Conservation (phyloP, 2,329 filamentous ascomycete genomes). For the Alternaria ethzedia region DNA sequence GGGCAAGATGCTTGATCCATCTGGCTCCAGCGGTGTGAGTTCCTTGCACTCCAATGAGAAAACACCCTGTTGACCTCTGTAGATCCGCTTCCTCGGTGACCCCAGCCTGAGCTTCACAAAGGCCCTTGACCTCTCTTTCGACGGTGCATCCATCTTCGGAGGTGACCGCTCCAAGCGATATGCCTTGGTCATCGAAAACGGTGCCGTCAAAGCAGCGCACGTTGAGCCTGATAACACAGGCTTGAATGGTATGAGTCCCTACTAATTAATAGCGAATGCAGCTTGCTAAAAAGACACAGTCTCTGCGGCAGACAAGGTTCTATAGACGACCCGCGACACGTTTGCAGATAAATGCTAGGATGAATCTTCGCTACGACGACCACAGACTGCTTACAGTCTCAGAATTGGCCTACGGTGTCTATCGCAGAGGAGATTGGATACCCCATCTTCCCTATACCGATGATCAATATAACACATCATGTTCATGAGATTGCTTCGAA, state of each 20-base stretch:
- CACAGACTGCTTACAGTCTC: not conserved
- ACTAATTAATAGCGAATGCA: not conserved
- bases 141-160: conserved; percentile 80
- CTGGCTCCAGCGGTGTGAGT: conserved; percentile 76
- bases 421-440: not conserved
- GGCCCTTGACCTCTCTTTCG: conserved; percentile 82
- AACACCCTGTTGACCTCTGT: conserved; percentile 14
- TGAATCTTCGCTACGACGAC: not conserved
- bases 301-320: conserved; percentile 42
- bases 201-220: conserved; percentile 80
- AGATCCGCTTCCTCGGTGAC: conserved; percentile 91
- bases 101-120: conserved; percentile 80
- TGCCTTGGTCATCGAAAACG: conserved; percentile 80
- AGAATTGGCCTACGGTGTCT: not conserved
- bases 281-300: conserved; percentile 22
- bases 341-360: not conserved
- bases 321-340: conserved; percentile 15
- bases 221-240: conserved; percentile 91
- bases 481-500: not conserved
- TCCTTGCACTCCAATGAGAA: not conserved
- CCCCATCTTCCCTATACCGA: no score
- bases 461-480: not conserved
- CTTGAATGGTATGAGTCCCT: conserved; percentile 66
- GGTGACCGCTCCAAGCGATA: conserved; percentile 86
- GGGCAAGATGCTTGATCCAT: conserved; percentile 77